Base-by-base conservation (phyloP, 345 rosid species). In the Stellera chamaejasme region DNA sequence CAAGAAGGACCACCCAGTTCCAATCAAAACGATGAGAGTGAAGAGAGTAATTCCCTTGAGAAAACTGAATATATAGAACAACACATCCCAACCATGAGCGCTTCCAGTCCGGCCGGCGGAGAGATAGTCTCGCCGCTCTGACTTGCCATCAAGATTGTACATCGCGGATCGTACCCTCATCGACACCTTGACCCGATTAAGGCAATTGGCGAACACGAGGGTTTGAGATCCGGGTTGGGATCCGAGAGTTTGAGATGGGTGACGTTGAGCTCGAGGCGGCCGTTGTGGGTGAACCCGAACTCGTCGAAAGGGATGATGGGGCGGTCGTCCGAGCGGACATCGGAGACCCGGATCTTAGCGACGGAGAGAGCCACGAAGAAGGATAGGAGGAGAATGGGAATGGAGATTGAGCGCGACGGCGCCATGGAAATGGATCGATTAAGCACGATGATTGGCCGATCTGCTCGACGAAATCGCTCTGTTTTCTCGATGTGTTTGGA, bases 1-100 rank as follows among this genome's bases (percentile, higher is more conserved):
- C 83, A 93, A 67, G 67, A 93, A 86, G 39, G 99, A 86, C 97
- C 99, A 93, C 0, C 99, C 97, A 0, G 99, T 89, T 0, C 96
- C 97, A 27, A 93, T 93, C 85, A 93, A 66, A 60, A 89, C 99
- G 66, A 93, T 93, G 65, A 93, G 48, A 13, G 96, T 86, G 73
- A 93, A 93, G 9, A 93, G 81, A 28, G 77, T 77, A 69, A 93
- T 81, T 9, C 99, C 99, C 64, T 93, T 93, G 45, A 93, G 68
- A 76, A 93, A 93, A 52, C 90, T 93, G 73, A 93, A 89, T 2
- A 93, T 86, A 64, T 93, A 93, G 61, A 93, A 93, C 73, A 89
- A 47, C 46, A 93, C 89, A 67, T 93, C 99, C 99, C 99, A 88
- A 1, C 97, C 99, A 26, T 86, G 99, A 0, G 97, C 99, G 19